Percentiles rank a stretch among this genome's conserved stretches.
Conservation (phyloP, 441 rosid genomes). For the Populus tomentosa region DNA sequence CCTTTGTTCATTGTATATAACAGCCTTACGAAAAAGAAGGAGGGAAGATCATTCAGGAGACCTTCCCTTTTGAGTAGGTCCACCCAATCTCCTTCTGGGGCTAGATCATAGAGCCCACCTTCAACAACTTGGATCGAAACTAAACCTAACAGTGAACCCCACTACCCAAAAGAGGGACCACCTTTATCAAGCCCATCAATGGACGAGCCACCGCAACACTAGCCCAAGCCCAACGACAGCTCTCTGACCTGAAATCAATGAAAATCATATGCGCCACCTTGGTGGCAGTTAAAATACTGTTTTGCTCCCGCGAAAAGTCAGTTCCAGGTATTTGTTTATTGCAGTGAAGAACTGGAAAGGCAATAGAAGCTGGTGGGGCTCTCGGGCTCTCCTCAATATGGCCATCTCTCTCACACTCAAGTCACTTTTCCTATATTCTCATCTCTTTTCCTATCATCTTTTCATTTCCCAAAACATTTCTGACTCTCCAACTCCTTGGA, state of each 20-base stretch:
- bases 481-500: not conserved
- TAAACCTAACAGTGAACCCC: not conserved
- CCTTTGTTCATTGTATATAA: not conserved
- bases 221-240: constrained; percentile 22
- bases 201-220: no score
- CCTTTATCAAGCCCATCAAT: no score
- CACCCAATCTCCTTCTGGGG: not conserved
- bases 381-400: constrained; percentile 11
- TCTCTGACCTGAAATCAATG: not conserved
- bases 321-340: constrained; percentile 39
- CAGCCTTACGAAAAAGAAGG: no score
- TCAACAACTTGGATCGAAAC: not conserved
- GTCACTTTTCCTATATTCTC: not conserved
- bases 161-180: not conserved
- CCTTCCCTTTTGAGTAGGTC: not conserved
- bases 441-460: not conserved
- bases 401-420: constrained; percentile 5
- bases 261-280: constrained; percentile 30
- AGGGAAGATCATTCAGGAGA: no score
- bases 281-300: constrained; percentile 35
- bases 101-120: not conserved
- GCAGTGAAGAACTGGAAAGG: constrained; percentile 61
- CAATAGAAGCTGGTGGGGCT: constrained; percentile 39
- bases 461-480: not conserved
- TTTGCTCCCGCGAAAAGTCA: constrained; percentile 55